These are phyloP conservation scores for Fusarium pilosicola DNA, from an alignment of 2,329 filamentous ascomycete genomes.

Conservation along the genomic window DNA sequence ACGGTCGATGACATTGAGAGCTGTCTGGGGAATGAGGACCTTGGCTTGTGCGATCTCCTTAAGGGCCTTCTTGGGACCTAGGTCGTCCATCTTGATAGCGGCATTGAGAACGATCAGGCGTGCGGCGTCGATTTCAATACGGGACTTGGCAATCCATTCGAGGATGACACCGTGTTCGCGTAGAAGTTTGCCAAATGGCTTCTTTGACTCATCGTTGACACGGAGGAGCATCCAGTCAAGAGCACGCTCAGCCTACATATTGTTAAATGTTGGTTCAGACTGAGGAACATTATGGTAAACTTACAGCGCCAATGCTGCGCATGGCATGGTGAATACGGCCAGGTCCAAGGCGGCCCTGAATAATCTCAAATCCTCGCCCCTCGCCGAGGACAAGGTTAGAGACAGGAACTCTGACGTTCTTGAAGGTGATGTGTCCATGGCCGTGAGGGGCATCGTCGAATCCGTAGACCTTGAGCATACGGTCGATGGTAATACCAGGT, in stretches of 20 bases:
- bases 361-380: conserved; percentile 96
- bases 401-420: conserved; percentile 87
- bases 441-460: conserved; percentile 99
- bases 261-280: background rate
- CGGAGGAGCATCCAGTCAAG: conserved; percentile 95
- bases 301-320: conserved; percentile 86
- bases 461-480: conserved; percentile 93
- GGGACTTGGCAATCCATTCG: conserved; percentile 91
- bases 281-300: conserved; percentile 36
- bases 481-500: conserved; percentile 89
- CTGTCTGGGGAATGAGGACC: conserved; percentile 84
- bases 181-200: conserved; percentile 88
- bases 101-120: conserved; percentile 93
- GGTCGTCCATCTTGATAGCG: conserved; percentile 91
- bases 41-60: conserved; percentile 97
- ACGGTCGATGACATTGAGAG: conserved; percentile 89
- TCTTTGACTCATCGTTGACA: conserved; percentile 91
- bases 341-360: conserved; percentile 94
- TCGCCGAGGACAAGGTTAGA: conserved; percentile 90
- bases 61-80: conserved; percentile 87
- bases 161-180: conserved; percentile 93
- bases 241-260: conserved; percentile 77
- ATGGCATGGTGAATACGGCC: conserved; percentile 98
- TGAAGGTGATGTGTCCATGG: conserved; percentile 91
- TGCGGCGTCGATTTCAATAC: conserved; percentile 93